Conservation (phyloP, 139 green algal species). For the Medakamo hakoo region DNA sequence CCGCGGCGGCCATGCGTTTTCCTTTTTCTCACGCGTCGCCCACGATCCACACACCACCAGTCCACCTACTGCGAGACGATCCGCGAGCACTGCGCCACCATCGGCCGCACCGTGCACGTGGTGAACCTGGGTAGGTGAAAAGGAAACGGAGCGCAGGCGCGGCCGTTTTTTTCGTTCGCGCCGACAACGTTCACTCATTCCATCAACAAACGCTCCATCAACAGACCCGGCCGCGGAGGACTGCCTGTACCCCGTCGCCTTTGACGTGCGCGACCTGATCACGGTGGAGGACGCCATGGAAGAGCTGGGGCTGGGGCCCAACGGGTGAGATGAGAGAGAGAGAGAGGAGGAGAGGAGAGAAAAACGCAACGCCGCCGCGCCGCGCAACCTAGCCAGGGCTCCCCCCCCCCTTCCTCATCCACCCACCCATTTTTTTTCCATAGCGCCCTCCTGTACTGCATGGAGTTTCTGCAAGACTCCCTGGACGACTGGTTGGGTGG, state of each 20-base stretch:
- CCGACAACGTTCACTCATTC: background rate
- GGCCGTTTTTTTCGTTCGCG: background rate
- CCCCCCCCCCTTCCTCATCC: background rate
- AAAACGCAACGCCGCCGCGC: background rate
- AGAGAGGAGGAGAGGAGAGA: background rate
- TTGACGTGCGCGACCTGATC: constrained; percentile 78
- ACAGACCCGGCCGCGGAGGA: constrained; percentile 87
- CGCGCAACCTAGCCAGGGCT: background rate
- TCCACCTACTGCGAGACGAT: constrained; percentile 90
- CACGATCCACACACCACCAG: constrained; percentile 21
- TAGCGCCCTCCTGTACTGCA: constrained; percentile 92
- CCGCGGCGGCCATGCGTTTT: background rate
- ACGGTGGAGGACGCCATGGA: constrained; percentile 89
- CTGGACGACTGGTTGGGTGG: constrained; percentile 80
- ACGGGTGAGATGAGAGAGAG: constrained; percentile 43
- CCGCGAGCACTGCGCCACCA: constrained; percentile 76
- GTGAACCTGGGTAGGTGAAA: constrained; percentile 78
- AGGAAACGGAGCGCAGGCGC: background rate
- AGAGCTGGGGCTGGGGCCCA: constrained; percentile 87
- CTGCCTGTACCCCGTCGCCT: constrained; percentile 76
- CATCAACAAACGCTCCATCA: background rate
- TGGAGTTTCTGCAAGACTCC: constrained; percentile 97
- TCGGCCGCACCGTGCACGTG: constrained; percentile 61
- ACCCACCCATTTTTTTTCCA: constrained; percentile 1
- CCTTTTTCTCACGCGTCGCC: background rate